These are phyloP conservation scores for Chaetomium sp. DNA, from an alignment of 2,329 filamentous ascomycete species.

Conservation along the genomic window DNA sequence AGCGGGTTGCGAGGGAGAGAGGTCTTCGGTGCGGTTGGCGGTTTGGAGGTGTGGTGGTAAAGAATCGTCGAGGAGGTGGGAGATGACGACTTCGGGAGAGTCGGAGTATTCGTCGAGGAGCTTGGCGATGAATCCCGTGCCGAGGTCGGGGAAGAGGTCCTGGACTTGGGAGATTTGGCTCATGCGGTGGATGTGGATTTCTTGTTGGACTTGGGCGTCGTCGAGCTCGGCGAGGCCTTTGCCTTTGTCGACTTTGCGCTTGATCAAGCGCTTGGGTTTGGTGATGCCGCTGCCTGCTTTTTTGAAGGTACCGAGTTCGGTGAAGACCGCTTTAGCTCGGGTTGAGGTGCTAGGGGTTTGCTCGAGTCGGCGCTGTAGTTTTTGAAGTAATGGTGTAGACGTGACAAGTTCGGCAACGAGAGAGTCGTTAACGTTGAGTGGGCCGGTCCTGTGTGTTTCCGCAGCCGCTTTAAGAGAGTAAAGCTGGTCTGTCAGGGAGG, in stretches of 20 bases:
- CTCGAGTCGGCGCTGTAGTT: slow-evolving; percentile 51
- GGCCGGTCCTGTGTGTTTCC: slow-evolving; percentile 53
- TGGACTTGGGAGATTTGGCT: slow-evolving; percentile 85
- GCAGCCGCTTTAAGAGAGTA: slow-evolving; percentile 71
- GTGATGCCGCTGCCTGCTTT: slow-evolving; percentile 45
- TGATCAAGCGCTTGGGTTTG: slow-evolving; percentile 43
- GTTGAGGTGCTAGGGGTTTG: slow-evolving; percentile 42
- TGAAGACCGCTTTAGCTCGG: slow-evolving; percentile 54
- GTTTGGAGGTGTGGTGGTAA: slow-evolving; percentile 61
- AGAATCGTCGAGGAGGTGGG: slow-evolving; percentile 72
- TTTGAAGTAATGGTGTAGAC: slow-evolving; percentile 66
- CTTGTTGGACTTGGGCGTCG: slow-evolving; percentile 34
- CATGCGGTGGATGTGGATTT: slow-evolving; percentile 72
- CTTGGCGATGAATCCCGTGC: slow-evolving; percentile 72
- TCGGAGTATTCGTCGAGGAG: slow-evolving; percentile 74
- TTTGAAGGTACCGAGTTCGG: slow-evolving; percentile 53
- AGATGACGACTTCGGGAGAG: slow-evolving; percentile 65
- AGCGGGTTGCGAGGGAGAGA: slow-evolving; percentile 40
- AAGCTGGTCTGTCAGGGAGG: slow-evolving; percentile 73
- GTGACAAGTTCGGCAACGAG: slow-evolving; percentile 79
- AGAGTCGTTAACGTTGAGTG: slow-evolving; percentile 55
- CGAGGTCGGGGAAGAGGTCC: slow-evolving; percentile 84
- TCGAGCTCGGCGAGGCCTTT: slow-evolving; percentile 44
- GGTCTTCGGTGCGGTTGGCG: slow-evolving; percentile 57
- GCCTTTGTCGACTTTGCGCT: slow-evolving; percentile 58